Conservation (phyloP, 495 filamentous ascomycete species). For the Aspergillus steynii region DNA sequence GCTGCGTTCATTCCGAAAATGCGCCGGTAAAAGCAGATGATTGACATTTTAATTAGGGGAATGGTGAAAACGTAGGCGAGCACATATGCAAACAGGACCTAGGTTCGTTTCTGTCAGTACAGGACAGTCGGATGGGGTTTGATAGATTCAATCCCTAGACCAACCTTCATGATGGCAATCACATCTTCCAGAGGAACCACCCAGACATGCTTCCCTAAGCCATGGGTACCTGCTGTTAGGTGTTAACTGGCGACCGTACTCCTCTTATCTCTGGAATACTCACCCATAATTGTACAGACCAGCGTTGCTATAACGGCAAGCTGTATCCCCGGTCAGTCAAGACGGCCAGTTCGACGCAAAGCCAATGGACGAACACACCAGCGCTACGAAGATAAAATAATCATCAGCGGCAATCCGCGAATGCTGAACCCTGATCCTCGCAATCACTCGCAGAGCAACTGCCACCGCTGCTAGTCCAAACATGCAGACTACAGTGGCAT, state of each 20-base stretch:
- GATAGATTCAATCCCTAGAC: not conserved
- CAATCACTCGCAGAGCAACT: slow-evolving; percentile 18
- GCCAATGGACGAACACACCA: slow-evolving; percentile 6
- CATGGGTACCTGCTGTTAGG: slow-evolving; percentile 13
- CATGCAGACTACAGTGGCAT: slow-evolving; percentile 14
- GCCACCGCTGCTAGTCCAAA: slow-evolving; percentile 16
- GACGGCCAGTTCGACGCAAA: not conserved
- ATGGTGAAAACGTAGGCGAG: slow-evolving; percentile 15
- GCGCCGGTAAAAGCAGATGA: slow-evolving; percentile 21
- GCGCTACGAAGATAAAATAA: slow-evolving; percentile 14
- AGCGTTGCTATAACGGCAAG: slow-evolving; percentile 15
- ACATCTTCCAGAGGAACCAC: slow-evolving; percentile 14
- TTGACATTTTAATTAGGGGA: slow-evolving; percentile 24
- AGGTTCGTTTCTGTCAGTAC: not conserved
- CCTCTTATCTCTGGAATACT: not conserved
- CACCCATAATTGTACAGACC: slow-evolving; percentile 16
- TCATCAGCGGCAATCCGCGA: slow-evolving; percentile 13
- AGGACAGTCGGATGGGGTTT: not conserved
- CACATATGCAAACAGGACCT: slow-evolving; percentile 18
- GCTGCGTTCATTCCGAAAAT: slow-evolving; percentile 19
- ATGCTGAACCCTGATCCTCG: slow-evolving; percentile 6
- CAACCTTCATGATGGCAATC: slow-evolving; percentile 17
- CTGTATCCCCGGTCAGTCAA: slow-evolving; percentile 1
- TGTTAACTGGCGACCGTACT: not conserved
- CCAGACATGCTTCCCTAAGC: slow-evolving; percentile 22